Conservation (phyloP, 2,329 filamentous ascomycete genomes). For the Aspergillus tamarii region DNA sequence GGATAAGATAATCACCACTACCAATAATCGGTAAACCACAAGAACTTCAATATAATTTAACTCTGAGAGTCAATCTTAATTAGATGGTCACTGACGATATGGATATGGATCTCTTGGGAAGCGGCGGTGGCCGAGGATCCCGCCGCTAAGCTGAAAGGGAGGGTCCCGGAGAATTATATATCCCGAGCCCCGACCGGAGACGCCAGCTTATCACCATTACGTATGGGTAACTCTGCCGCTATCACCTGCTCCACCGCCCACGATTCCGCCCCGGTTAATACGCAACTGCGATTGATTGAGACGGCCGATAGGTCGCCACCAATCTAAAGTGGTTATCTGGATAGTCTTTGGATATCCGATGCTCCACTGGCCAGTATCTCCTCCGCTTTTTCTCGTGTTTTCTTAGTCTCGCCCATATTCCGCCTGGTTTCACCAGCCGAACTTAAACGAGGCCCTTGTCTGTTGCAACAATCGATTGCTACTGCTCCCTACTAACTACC, state of each 20-base stretch:
- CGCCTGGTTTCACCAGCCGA: neutral
- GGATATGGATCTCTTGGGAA: neutral
- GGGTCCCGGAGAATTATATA: neutral
- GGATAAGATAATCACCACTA: neutral
- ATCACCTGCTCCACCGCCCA: constrained; percentile 2
- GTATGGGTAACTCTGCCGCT: neutral
- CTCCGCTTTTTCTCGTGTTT: constrained; percentile 9
- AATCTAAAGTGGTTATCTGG: constrained; percentile 8
- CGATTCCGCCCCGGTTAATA: neutral
- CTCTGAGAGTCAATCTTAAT: neutral
- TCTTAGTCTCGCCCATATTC: neutral
- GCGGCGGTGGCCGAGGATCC: neutral
- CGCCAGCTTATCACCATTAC: constrained; percentile 2
- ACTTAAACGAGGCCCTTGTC: neutral
- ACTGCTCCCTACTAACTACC: neutral
- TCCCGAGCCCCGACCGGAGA: constrained; percentile 11
- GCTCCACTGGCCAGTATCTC: constrained; percentile 2
- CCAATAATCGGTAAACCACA: too few relatives aligned
- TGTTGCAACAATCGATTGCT: neutral
- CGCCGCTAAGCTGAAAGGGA: neutral
- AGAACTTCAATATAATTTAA: too few relatives aligned
- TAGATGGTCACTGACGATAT: neutral
- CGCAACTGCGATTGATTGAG: constrained; percentile 20
- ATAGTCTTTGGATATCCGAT: neutral
- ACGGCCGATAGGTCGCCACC: constrained; percentile 17